Evolutionary conservation across 805 yeast genomes (phyloP), one percentile per base, ranked within the genome.

Genomic region (Candida silvicultrix): DNA sequence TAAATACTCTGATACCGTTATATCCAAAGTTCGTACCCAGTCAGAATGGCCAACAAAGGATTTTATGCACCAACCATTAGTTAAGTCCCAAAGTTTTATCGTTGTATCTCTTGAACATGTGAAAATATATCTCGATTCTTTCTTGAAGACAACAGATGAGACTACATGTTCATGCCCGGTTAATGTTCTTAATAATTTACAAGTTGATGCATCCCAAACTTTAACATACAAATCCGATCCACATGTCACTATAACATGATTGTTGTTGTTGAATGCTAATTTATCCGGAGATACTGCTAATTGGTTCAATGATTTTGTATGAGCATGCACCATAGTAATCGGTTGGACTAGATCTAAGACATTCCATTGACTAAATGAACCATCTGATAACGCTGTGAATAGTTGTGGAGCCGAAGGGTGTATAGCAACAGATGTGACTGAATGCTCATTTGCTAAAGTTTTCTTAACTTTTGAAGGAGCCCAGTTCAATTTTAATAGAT

Each of bases 161-260:
- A 90, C 80, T 1, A 94, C 78, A 60, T 90, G 96, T 49, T 89
- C 95, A 65, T 90, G 98, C 12, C 97, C 97, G 0, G 81, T 66
- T 20, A 90, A 64, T 1, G 89, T 80, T 34, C 88, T 71, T 1
- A 78, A 59, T 40, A 83, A 75, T 37, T 70, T 72, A 56, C 76
- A 75, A 14, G 75, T 69, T 28, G 62, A 55, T 5, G 78, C 71
- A 56, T 81, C 84, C 94, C 95, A 89, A 3, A 89, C 64, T 58
- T 85, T 85, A 45, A 89, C 76, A 20, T 68, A 63, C 41, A 71
- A 52, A 52, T 80, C 84, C 2, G 78, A 69, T 1, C 78, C 73
- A 43, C 74, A 67, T 1, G 79, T 69, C 3, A 76, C 78, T n/a
- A 75, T 60, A 8, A 66, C 55, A 21, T 58, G 55, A 35, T 49